Conservation (phyloP, 2,329 filamentous ascomycete genomes). For the Aspergillus niger region DNA sequence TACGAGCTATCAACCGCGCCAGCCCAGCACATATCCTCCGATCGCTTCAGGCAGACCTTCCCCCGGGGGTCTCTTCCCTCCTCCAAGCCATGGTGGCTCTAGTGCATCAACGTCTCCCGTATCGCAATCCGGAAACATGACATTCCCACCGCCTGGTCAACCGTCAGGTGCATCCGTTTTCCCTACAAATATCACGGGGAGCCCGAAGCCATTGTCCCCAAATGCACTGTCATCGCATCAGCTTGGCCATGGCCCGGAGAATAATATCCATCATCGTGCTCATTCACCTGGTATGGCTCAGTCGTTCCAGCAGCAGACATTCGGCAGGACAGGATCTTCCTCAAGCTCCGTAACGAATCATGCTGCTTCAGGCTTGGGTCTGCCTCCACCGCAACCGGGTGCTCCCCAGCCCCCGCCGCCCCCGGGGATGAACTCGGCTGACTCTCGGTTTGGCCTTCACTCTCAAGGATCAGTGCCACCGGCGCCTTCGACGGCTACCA, state of each 20-base stretch:
- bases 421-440: conserved; percentile 45
- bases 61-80: conserved; percentile 62
- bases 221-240: conserved; percentile 44
- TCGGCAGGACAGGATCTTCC: conserved; percentile 27
- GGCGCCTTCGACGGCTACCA: conserved; percentile 36
- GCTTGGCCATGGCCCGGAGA: conserved; percentile 38
- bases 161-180: conserved; percentile 62
- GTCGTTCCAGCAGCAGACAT: conserved; percentile 44
- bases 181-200: conserved; percentile 77
- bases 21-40: conserved; percentile 75
- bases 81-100: conserved; percentile 58
- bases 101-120: conserved; percentile 60
- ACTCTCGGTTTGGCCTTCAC: conserved; percentile 47
- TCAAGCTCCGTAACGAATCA: conserved; percentile 28
- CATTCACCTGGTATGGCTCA: conserved; percentile 48
- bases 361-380: conserved; percentile 30
- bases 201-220: conserved; percentile 74
- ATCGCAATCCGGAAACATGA: conserved; percentile 42
- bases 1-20: conserved; percentile 62
- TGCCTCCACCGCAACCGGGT: conserved; percentile 42
- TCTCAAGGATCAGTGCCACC: conserved; percentile 38
- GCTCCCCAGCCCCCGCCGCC: conserved; percentile 48
- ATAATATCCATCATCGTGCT: conserved; percentile 40
- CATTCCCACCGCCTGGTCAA: conserved; percentile 43
- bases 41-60: conserved; percentile 57